Conservation (phyloP, 495 filamentous ascomycete genomes). For the Penicillium ochrochloron region DNA sequence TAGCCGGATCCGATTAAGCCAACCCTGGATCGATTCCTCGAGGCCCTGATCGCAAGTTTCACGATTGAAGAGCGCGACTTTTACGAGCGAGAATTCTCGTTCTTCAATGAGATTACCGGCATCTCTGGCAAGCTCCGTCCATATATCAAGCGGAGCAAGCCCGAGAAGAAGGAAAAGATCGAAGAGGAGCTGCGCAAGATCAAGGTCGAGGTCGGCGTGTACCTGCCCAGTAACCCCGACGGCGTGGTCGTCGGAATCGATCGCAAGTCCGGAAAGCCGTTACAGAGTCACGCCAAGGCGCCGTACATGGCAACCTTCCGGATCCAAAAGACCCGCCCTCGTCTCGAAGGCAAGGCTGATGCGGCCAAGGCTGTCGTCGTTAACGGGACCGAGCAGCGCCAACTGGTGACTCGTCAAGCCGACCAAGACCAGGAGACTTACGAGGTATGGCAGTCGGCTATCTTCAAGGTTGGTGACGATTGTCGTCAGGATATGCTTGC, state of each 20-base stretch:
- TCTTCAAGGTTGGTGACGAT: conserved; percentile 99
- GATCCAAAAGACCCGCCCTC: conserved; percentile 77
- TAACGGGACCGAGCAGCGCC: conserved; percentile 51
- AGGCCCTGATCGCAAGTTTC: conserved; percentile 81
- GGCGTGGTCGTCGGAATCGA: conserved; percentile 97
- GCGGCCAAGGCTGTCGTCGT: conserved; percentile 10
- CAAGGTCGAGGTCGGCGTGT: conserved; percentile 94
- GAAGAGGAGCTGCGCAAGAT: conserved; percentile 98
- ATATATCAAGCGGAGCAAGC: conserved; percentile 88
- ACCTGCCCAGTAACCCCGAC: conserved; percentile 95
- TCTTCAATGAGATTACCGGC: conserved; percentile 95
- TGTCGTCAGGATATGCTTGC: conserved; percentile 97
- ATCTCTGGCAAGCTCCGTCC: conserved; percentile 96
- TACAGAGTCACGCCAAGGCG: conserved; percentile 97
- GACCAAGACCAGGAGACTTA: conserved; percentile 58
- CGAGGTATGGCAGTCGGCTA: conserved; percentile 97
- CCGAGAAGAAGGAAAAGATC: conserved; percentile 98
- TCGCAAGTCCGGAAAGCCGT: conserved; percentile 92
- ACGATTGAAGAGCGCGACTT: conserved; percentile 76
- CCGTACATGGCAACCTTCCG: conserved; percentile 99
- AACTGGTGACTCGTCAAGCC: conserved; percentile 53
- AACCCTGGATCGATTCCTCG: conserved; percentile 87
- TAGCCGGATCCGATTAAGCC: conserved; percentile 93
- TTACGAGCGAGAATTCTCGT: conserved; percentile 93
- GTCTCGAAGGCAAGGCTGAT: conserved; percentile 29